These are phyloP conservation scores for Coniochaeta ligniaria DNA, from an alignment of 2,329 filamentous ascomycete species.

Conservation along the genomic window DNA sequence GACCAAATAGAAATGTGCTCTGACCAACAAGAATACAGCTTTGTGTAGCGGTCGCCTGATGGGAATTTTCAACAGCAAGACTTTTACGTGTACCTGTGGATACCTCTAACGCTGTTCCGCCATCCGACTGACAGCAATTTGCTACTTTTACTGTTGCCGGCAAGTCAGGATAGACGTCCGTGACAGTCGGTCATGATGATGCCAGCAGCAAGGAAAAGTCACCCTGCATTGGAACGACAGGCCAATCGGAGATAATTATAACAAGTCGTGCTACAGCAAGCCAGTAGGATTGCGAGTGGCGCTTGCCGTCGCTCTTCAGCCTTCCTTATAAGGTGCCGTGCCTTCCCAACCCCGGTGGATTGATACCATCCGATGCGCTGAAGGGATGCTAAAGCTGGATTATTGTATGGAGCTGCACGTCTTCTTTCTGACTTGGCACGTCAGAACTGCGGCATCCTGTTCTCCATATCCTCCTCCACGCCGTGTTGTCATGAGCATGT, in stretches of 20 bases:
- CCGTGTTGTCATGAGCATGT: neutral
- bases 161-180: neutral
- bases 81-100: neutral
- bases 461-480: neutral
- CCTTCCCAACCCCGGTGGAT: too few relatives aligned
- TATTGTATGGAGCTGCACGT: neutral
- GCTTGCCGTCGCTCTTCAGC: neutral
- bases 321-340: neutral
- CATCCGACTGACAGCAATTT: neutral
- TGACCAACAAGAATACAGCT: conserved; percentile 5
- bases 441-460: neutral
- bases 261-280: conserved; percentile 1
- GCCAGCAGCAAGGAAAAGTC: neutral
- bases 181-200: neutral
- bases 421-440: neutral
- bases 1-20: conserved; percentile 5
- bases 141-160: neutral
- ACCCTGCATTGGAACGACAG: neutral
- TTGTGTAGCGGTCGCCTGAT: neutral
- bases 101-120: neutral
- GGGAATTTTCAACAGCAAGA: conserved; percentile 1
- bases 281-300: neutral
- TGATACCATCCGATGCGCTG: neutral
- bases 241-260: conserved; percentile 5
- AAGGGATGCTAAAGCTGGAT: neutral